phyloP scores from a whole-genome alignment of 2,329 filamentous ascomycete species.

The Diplocarpon mali region DNA sequence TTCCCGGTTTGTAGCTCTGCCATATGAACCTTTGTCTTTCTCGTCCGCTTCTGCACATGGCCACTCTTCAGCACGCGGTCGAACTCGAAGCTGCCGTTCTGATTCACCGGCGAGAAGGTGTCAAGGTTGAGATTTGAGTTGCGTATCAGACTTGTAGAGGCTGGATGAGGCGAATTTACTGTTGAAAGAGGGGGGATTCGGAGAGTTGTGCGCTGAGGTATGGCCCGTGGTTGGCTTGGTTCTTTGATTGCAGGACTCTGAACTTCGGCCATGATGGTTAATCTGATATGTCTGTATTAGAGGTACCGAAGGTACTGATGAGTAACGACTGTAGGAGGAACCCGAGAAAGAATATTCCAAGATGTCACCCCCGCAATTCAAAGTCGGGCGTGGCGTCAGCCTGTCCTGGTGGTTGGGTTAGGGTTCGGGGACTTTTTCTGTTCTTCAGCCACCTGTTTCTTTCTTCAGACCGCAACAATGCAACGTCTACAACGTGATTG shows the following conservation, averaged over 20 bases:
- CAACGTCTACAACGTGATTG: neutral
- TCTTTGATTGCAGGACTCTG: constrained; percentile 9
- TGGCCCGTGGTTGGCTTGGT: constrained; percentile 19
- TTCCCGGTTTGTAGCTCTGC: neutral
- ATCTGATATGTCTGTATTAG: neutral
- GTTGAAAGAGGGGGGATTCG: constrained; percentile 11
- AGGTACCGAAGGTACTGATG: no score
- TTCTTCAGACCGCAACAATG: no score
- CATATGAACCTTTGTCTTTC: constrained; percentile 72
- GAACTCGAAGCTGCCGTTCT: constrained; percentile 92
- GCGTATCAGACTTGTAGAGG: constrained; percentile 20
- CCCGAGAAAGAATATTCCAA: no score
- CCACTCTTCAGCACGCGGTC: constrained; percentile 88
- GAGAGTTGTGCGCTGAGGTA: constrained; percentile 18
- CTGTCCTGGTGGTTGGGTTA: no score
- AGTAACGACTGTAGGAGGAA: no score
- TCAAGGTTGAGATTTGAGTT: constrained; percentile 42
- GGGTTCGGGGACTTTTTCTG: no score
- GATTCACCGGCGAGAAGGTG: constrained; percentile 75
- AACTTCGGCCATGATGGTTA: constrained; percentile 18
- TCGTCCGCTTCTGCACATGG: constrained; percentile 75
- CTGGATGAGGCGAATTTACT: constrained; percentile 8
- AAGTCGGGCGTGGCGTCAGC: no score
- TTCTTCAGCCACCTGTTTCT: no score
- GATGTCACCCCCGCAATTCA: no score